Base-by-base conservation (phyloP, 768 basidiomycete genomes). In the Sistotremastrum suecicum region DNA sequence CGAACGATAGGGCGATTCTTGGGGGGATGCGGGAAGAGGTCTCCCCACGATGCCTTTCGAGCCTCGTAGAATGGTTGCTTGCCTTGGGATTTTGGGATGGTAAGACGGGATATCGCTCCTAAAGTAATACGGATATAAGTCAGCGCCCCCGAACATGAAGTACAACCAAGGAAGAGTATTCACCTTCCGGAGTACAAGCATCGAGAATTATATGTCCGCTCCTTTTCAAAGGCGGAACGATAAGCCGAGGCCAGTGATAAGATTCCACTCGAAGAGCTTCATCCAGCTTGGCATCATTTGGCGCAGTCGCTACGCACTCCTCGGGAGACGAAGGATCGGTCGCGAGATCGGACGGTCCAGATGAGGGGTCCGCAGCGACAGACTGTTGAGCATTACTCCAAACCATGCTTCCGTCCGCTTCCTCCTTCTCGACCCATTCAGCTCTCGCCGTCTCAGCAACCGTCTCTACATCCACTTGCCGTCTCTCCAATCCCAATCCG, bases 21-120 rank as follows among this genome's bases (percentile, higher is more conserved):
- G 4, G 90, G 77, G 11, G 68, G 63, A 57, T 97, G 92, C 20
- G 95, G 95, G 63, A 98, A 97, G 28, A 88, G 68, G 59, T 98
- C 95, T 12, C 95, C 95, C 92, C 94, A 98, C 7, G 62, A 64
- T 0, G 86, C 80, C 64, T 98, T 97, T 34, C 92, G 79, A 2
- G 92, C 91, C 59, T 98, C 95, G 58, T 97, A 90, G 58, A 78
- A 99, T 0, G 76, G 72, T 55, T 97, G 91, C 60, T 89, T 92
- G n/a, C 91, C 91, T 64, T 92, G 91, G 2, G 88, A 92, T 53
- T 78, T 90, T 0, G 94, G 86, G 36, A 94, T 79, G 4, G 84
- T 94, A 61, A 92, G 66, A 4, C 94, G 80, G 74, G 91, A 83
- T 41, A 98, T 83, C 63, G 86, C 80, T 33, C 85, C 94, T 95